Evolutionary conservation across 1,284 basidiomycete genomes (phyloP), one percentile per base, ranked within the genome.

Genomic region (Singerocomus rubriflavus): DNA sequence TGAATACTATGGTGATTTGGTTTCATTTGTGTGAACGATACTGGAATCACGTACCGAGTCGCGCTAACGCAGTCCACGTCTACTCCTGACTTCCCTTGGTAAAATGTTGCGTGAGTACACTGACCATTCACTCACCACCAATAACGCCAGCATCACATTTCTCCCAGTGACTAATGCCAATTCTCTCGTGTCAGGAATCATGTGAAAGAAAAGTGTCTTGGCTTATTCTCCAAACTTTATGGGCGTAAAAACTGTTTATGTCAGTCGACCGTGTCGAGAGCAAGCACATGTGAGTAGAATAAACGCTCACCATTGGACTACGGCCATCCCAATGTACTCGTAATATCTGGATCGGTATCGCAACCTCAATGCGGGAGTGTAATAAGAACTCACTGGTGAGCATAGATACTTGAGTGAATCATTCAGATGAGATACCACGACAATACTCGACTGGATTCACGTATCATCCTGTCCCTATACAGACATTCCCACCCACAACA

Each of bases 151-250:
- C 0, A 47, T 2, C 17, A 48, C 17, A 29, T 59, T 57, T n/a
- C 26, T 33, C 31, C 14, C n/a, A 37, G 57, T 57, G 6, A 59
- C 56, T 59, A 17, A 30, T 9, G 1, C 16, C 26, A n/a, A 17
- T 1, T 4, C 2, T 2, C 13, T 17, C 6, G n/a, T 9, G n/a
- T 48, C 6, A 21, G 32, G 13, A 17, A 25, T 17, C 2, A 29
- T 0, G 6, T 12, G 13, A n/a, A 10, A 45, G 9, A 6, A 31
- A 21, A 26, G 11, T 7, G 6, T 16, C n/a, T 5, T 1, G 10
- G 31, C 55, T 37, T n/a, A 60, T 60, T 34, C 60, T 57, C 58
- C 57, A 57, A 25, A 60, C 13, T 34, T 58, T 44, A 10, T 57
- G 56, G 8, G 51, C 56, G 17, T 55, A 57, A 39, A 60, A 57